phyloP scores from a whole-genome alignment of 139 green algal species.

The Micromonas pusilla region DNA sequence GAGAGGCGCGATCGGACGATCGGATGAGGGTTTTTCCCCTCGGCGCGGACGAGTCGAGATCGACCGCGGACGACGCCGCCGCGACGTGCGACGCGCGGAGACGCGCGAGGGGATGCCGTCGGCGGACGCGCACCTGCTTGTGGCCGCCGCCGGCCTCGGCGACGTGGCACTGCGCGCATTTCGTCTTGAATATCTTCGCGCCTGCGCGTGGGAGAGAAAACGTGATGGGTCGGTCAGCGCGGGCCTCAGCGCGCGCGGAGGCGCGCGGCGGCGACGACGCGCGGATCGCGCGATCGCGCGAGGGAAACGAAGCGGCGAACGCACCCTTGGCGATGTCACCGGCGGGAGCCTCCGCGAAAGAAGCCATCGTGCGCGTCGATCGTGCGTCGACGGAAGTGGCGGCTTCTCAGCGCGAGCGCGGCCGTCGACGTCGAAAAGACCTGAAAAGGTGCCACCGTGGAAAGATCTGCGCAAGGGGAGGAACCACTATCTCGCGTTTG shows the following conservation, averaged over 20 bases:
- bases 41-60: background rate
- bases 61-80: background rate
- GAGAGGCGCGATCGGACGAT: background rate
- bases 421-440: no score
- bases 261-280: background rate
- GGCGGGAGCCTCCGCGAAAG: constrained; percentile 59
- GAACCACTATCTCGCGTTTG: background rate
- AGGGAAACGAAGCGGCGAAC: background rate
- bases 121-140: constrained; percentile 75
- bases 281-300: background rate
- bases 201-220: constrained; percentile 29
- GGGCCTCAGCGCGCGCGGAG: background rate
- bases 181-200: constrained; percentile 96
- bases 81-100: constrained; percentile 4
- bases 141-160: constrained; percentile 84
- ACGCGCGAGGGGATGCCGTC: background rate
- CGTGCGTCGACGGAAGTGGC: background rate
- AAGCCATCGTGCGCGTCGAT: constrained; percentile 46
- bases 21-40: background rate
- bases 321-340: constrained; percentile 51
- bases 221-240: background rate
- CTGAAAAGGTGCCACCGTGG: background rate
- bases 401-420: no score
- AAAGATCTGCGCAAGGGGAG: background rate
- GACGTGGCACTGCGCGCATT: constrained; percentile 93